Evolutionary conservation across 2,329 filamentous ascomycete genomes (phyloP), one percentile per base, ranked within the genome.

Genomic region (Sclerotinia subarctica): DNA sequence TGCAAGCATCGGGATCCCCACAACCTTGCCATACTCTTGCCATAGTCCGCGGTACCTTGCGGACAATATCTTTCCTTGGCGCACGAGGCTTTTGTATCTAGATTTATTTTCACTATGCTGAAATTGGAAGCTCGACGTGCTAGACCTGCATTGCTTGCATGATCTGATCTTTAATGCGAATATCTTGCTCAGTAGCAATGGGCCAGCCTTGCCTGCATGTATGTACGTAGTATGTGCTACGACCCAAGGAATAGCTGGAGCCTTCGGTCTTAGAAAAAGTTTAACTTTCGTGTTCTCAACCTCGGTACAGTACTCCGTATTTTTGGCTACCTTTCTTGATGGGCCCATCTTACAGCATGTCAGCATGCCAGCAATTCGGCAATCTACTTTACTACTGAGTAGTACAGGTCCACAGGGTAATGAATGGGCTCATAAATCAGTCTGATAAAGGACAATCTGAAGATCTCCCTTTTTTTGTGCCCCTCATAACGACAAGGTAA

Each of bases 191-290:
- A 47, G 38, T 42, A 13, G 58, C 29, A 35, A 21, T 35, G 44
- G 26, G 32, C 54, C 52, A 47, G 38, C 29, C 52, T 35, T 60
- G 53, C 64, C 60, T 42, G n/a, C 42, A 44, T 35, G 54, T 38
- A 19, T 56, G 46, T 54, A 26, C 17, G 19, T 59, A 29, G 44
- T 60, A 35, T 35, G 13, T 10, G 35, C 35, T 35, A 35, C 35
- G 35, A 35, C 44, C 29, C 5, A 38, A 38, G 21, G n/a, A 13
- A 26, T 19, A 26, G 56, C 24, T 15, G 15, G 38, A 3, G 21
- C 29, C 35, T 6, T 38, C 29, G 8, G 35, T 13, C 26, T 44
- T 15, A 35, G 42, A 56, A 44, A 56, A 3, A 17, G 7, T 17
- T 35, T 15, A 29, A 54, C 13, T 35, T 11, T n/a, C 29, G 52